These are phyloP conservation scores for Hypoxylon sp. DNA, from an alignment of 2,329 filamentous ascomycete genomes.

Conservation along the genomic window DNA sequence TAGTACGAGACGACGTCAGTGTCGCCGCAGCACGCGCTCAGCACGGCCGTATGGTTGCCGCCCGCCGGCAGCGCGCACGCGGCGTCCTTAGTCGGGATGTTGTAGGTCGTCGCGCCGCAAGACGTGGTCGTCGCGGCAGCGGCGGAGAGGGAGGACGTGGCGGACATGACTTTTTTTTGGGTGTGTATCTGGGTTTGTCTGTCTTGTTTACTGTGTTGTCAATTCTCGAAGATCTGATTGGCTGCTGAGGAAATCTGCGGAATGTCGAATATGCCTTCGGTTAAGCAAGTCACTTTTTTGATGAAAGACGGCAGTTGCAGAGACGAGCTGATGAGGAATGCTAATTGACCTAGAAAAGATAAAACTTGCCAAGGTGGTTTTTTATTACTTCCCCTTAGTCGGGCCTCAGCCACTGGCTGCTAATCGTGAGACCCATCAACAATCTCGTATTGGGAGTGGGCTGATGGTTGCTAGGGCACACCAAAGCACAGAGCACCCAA, in stretches of 20 bases:
- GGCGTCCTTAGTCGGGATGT: constrained; percentile 58
- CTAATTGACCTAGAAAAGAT: not conserved
- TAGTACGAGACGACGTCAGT: constrained; percentile 60
- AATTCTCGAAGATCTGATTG: not conserved
- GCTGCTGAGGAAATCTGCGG: not conserved
- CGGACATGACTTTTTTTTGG: constrained; percentile 17
- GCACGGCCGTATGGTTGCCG: constrained; percentile 57
- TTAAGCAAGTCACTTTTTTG: not conserved
- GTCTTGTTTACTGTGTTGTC: not conserved
- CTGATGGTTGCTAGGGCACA: not conserved
- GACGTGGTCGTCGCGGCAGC: constrained; percentile 37
- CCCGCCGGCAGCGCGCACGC: constrained; percentile 58
- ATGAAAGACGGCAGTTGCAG: not conserved
- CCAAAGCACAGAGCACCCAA: not conserved
- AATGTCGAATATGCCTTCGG: not conserved
- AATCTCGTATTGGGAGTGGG: constrained; percentile 11
- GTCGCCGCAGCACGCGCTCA: constrained; percentile 59
- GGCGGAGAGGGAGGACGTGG: constrained; percentile 44
- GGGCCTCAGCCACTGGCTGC: constrained; percentile 13
- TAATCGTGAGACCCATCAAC: constrained; percentile 5
- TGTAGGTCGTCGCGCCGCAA: constrained; percentile 52
- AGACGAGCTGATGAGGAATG: not conserved
- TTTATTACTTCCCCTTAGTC: constrained; percentile 23
- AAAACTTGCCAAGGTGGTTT: constrained; percentile 8
- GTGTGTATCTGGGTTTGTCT: not conserved